phyloP scores from a whole-genome alignment of 169 alveolate species.

The Eimeria falciformis region DNA sequence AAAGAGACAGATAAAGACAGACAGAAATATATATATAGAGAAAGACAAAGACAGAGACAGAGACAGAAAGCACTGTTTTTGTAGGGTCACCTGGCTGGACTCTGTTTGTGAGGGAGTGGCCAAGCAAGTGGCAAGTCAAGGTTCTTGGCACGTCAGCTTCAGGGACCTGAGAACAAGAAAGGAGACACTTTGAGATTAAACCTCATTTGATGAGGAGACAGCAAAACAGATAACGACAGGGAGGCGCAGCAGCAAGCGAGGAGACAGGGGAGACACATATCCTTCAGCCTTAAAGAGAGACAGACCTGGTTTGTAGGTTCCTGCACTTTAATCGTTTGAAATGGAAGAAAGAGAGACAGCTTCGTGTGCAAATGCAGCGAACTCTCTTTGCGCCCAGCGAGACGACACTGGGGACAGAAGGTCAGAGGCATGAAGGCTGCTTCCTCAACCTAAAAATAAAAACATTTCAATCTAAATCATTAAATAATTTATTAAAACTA shows the following conservation, averaged over 20 bases:
- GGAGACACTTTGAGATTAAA: neutral
- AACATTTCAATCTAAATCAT: neutral
- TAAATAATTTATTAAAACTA: too few relatives aligned
- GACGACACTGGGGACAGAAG: constrained; percentile 30
- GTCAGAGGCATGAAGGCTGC: constrained; percentile 49
- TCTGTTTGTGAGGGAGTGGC: constrained; percentile 42
- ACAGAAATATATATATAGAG: neutral
- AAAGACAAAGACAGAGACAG: neutral
- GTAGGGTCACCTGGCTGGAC: constrained; percentile 71
- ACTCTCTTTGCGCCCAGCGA: constrained; percentile 5
- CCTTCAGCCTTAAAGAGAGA: neutral
- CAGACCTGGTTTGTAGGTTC: constrained; percentile 35
- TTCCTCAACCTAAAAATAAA: constrained; percentile 29
- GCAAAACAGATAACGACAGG: neutral
- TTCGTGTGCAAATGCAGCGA: constrained; percentile 48
- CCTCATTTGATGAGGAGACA: neutral
- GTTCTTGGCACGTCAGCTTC: constrained; percentile 72
- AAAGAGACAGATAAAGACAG: neutral
- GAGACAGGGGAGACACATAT: neutral
- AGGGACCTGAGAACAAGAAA: constrained; percentile 38
- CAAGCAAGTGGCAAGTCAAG: constrained; percentile 56
- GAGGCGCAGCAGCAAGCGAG: neutral
- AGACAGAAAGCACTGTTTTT: neutral
- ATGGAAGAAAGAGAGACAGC: constrained; percentile 45
- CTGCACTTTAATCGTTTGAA: constrained; percentile 37